phyloP scores from a whole-genome alignment of 176 grass and related monocot species.

The Carex cristatella region DNA sequence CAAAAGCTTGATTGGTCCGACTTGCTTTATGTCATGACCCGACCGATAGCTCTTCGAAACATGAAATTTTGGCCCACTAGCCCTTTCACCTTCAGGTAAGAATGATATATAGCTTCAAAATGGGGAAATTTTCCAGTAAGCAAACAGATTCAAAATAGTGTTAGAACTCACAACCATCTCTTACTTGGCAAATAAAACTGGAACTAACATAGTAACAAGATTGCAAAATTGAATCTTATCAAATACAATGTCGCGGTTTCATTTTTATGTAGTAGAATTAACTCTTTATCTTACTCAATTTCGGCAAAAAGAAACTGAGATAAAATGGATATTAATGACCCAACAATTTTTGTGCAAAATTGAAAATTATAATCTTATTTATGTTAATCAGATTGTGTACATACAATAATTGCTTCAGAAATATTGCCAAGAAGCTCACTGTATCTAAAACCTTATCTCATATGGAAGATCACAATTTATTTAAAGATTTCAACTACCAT shows the following conservation, averaged over 20 bases:
- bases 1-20: slow-evolving; percentile 66
- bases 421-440: background rate
- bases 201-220: background rate
- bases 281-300: background rate
- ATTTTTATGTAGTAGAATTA: background rate
- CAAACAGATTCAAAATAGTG: too few species aligned
- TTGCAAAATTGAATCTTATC: background rate
- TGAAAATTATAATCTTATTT: too few species aligned
- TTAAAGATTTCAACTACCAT: background rate
- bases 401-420: background rate
- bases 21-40: slow-evolving; percentile 21
- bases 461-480: background rate
- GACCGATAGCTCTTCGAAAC: slow-evolving; percentile 23
- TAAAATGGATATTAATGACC: background rate
- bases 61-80: slow-evolving; percentile 42
- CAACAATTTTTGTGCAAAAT: too few species aligned
- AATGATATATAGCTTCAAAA: background rate
- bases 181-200: too few species aligned
- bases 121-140: background rate
- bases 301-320: background rate
- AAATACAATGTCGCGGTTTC: background rate
- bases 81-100: slow-evolving; percentile 37
- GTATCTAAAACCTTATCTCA: background rate
- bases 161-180: too few species aligned
- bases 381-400: background rate